Evolutionary conservation across 78 protist genomes (phyloP).

Genomic region (Creolimax fragrantissima): DNA sequence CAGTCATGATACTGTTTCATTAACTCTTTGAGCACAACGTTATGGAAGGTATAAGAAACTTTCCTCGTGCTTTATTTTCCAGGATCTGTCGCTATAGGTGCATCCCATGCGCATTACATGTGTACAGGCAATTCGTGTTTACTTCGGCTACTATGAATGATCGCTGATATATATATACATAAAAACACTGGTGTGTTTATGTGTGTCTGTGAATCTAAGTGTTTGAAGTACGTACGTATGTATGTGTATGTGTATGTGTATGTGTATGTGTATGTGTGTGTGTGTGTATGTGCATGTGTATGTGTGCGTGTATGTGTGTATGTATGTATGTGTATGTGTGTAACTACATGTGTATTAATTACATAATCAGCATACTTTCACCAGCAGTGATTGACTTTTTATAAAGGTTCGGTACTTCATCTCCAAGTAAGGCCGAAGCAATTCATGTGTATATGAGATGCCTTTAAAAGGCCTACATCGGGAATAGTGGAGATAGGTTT

Average conservation of each 20-base stretch:
- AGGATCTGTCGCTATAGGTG: not conserved
- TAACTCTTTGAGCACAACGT: too few species aligned
- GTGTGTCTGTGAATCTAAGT: not conserved
- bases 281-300: not conserved
- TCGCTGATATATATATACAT: not conserved
- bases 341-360: not conserved
- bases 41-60: too few species aligned
- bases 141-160: not conserved
- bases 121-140: not conserved
- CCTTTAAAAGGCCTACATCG: too few species aligned
- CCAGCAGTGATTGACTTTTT: too few species aligned
- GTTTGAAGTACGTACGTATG: not conserved
- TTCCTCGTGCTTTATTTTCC: too few species aligned
- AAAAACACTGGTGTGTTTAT: not conserved
- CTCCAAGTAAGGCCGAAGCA: too few species aligned
- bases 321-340: not conserved
- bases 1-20: too few species aligned
- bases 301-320: not conserved
- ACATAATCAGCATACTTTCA: too few species aligned
- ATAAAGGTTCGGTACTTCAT: too few species aligned
- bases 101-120: not conserved
- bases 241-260: not conserved
- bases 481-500: too few species aligned
- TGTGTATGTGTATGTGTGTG: not conserved
- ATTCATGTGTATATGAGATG: too few species aligned